Conservation (phyloP, 2,329 filamentous ascomycete genomes). For the Zalaria sp. region DNA sequence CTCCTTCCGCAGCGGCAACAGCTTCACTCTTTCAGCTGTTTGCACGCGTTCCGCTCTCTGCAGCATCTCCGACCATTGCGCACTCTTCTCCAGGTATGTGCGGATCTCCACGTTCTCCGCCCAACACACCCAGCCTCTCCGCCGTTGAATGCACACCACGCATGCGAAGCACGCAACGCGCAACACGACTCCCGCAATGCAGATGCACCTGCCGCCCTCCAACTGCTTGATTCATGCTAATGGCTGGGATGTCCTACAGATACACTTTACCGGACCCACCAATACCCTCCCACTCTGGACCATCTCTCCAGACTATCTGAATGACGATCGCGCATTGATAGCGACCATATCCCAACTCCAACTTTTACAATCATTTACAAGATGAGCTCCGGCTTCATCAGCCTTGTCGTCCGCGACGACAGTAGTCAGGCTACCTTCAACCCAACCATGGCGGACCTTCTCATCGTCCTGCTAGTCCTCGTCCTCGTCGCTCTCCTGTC, state of each 20-base stretch:
- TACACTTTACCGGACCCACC: background rate
- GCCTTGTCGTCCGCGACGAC: slow-evolving; percentile 37
- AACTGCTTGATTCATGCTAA: background rate
- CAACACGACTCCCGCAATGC: no score
- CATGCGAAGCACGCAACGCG: no score
- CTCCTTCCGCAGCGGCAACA: slow-evolving; percentile 23
- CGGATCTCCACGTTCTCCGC: slow-evolving; percentile 4
- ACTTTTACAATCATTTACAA: background rate
- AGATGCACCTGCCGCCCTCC: no score
- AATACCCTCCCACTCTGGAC: background rate
- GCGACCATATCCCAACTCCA: background rate
- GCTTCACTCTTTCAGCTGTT: slow-evolving; percentile 54
- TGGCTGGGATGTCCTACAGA: background rate
- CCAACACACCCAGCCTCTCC: background rate
- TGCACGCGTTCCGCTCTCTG: slow-evolving; percentile 31
- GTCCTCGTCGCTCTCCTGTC: slow-evolving; percentile 58
- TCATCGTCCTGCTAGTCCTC: slow-evolving; percentile 68
- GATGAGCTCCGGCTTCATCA: slow-evolving; percentile 27
- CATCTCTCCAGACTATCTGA: background rate
- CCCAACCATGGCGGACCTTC: slow-evolving; percentile 54
- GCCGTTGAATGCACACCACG: slow-evolving; percentile 5
- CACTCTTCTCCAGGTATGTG: slow-evolving; percentile 1
- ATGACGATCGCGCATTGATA: background rate
- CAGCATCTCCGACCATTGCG: background rate
- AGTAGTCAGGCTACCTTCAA: slow-evolving; percentile 34